Evolutionary conservation across 1,284 basidiomycete species (phyloP).

Genomic region (Ganoderma resinaceum): DNA sequence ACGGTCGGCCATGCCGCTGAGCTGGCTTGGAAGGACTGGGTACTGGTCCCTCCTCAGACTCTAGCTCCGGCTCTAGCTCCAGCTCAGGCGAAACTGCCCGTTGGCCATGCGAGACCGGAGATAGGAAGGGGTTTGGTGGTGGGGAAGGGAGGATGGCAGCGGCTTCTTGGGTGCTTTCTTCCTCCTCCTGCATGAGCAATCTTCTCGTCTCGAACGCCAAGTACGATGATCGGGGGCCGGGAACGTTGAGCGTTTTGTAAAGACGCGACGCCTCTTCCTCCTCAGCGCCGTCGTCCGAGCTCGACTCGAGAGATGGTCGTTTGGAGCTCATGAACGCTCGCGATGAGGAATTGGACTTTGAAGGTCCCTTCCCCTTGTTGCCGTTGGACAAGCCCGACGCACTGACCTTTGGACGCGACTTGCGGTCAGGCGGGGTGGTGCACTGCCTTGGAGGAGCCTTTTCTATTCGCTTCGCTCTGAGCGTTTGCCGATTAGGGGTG

Average conservation of each 20-base stretch:
- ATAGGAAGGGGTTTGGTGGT: not conserved
- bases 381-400: not conserved
- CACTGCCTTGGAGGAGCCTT: not conserved
- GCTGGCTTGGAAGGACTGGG: slow-evolving; percentile 11
- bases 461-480: not conserved
- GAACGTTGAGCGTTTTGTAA: not conserved
- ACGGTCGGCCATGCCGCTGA: slow-evolving; percentile 15
- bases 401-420: not conserved
- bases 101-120: not conserved
- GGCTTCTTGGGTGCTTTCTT: slow-evolving; percentile 32
- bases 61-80: not conserved
- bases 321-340: not conserved
- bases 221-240: not conserved
- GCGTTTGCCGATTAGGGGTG: not conserved
- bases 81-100: not conserved
- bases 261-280: not conserved
- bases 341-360: not conserved
- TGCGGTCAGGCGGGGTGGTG: not conserved
- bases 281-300: slow-evolving; percentile 2
- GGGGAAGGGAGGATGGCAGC: slow-evolving; percentile 3
- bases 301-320: not conserved
- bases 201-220: slow-evolving; percentile 12
- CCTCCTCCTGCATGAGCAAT: slow-evolving; percentile 28
- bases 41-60: not conserved
- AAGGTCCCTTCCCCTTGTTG: not conserved